Evolutionary conservation across 306 rosid genomes (phyloP).

Genomic region (Fragaria ananassa): DNA sequence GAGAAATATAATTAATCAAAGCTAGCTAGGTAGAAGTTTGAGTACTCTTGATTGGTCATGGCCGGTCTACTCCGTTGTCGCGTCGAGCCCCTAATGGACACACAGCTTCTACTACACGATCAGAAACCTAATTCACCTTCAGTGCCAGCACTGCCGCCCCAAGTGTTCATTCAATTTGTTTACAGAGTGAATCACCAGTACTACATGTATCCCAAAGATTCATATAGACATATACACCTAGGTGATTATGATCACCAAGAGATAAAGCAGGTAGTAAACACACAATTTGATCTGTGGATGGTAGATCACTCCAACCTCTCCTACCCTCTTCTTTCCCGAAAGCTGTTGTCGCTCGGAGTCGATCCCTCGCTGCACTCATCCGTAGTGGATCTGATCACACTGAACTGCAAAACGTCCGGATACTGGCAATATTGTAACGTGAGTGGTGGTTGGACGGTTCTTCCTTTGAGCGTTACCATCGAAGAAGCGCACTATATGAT

Average conservation of each 20-base stretch:
- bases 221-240: background rate
- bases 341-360: background rate
- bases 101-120: background rate
- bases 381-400: background rate
- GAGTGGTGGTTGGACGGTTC: background rate
- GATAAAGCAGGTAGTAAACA: background rate
- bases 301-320: background rate
- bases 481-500: background rate
- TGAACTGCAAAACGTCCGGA: background rate
- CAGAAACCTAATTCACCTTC: background rate
- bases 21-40: background rate
- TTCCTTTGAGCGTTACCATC: background rate
- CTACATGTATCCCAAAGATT: background rate
- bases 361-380: background rate
- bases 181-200: background rate
- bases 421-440: background rate
- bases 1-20: background rate
- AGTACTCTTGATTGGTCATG: background rate
- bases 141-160: background rate
- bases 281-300: background rate
- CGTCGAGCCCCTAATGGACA: background rate
- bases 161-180: background rate
- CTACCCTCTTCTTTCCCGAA: background rate
- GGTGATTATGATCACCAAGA: background rate
- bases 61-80: background rate